A percentile compares a stretch with the other conserved stretches of the same genome.
Evolutionary conservation across 2,329 filamentous ascomycete species (phyloP).

Genomic region (Neophaeococcomyces mojaviensis): DNA sequence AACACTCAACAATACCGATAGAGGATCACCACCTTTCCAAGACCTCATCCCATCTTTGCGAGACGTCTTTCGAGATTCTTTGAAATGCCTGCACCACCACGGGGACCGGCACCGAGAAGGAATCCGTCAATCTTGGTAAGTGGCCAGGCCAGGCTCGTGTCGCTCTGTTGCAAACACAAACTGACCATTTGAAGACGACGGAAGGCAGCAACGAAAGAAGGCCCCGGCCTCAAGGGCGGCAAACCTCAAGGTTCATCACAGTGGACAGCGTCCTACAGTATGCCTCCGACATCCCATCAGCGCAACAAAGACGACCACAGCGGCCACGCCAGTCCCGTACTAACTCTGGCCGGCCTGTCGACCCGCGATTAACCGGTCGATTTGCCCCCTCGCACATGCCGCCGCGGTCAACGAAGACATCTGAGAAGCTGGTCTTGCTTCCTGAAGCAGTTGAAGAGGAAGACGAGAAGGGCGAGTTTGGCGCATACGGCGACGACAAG

Average conservation of each 20-base stretch:
- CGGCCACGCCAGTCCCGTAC: slow-evolving; percentile 38
- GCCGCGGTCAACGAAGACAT: slow-evolving; percentile 83
- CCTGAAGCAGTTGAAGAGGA: slow-evolving; percentile 64
- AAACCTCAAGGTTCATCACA: slow-evolving; percentile 65
- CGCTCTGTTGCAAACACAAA: neutral
- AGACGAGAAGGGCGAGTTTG: slow-evolving; percentile 52
- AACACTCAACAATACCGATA: too few relatives aligned
- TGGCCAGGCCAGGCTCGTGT: neutral
- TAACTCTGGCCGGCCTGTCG: slow-evolving; percentile 34
- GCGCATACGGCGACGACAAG: slow-evolving; percentile 46
- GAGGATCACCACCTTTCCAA: too few relatives aligned
- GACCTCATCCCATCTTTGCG: too few relatives aligned
- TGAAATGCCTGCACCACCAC: neutral
- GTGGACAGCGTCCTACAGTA: slow-evolving; percentile 95
- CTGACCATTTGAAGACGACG: neutral
- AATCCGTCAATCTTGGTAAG: slow-evolving; percentile 7
- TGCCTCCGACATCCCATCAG: slow-evolving; percentile 89
- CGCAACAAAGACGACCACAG: slow-evolving; percentile 69
- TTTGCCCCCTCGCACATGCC: slow-evolving; percentile 59
- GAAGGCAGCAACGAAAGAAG: slow-evolving; percentile 3
- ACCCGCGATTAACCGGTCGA: slow-evolving; percentile 50
- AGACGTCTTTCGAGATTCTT: too few relatives aligned
- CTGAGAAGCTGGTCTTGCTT: slow-evolving; percentile 90
- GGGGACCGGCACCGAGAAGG: neutral
- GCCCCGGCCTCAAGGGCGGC: slow-evolving; percentile 26